Percentiles rank a stretch among this genome's conserved stretches.
Conservation (phyloP, 2,329 filamentous ascomycete genomes). For the Venturia nashicola region DNA sequence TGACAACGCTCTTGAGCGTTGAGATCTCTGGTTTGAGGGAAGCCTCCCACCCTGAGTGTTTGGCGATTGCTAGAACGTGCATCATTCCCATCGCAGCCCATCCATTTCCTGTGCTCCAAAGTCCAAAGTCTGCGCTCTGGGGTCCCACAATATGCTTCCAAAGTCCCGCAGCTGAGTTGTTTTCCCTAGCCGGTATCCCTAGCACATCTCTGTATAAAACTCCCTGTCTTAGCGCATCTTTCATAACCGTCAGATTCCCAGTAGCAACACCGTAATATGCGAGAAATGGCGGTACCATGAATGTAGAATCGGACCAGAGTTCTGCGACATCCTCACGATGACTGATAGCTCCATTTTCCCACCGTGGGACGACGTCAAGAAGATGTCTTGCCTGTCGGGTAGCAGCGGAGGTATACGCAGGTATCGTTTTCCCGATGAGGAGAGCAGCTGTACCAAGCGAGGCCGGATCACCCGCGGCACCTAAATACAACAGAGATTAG, state of each 20-base stretch:
- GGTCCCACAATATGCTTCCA: conserved; percentile 36
- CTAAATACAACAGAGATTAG: conserved; percentile 6
- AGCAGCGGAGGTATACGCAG: conserved; percentile 25
- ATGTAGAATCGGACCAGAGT: conserved; percentile 36
- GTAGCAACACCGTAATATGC: conserved; percentile 33
- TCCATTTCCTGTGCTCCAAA: conserved; percentile 38
- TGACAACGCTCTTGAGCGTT: conserved; percentile 19
- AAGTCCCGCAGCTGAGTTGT: conserved; percentile 10
- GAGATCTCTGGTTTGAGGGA: conserved; percentile 11
- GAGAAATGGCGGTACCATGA: conserved; percentile 38
- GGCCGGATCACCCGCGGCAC: conserved; percentile 32
- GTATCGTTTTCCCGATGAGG: conserved; percentile 27
- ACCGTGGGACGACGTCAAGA: conserved; percentile 27
- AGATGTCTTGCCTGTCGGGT: conserved; percentile 29
- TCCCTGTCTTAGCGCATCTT: conserved; percentile 29
- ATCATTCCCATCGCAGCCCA: conserved; percentile 37
- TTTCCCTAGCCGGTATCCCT: neutral
- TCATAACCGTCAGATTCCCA: conserved; percentile 22
- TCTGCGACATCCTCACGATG: conserved; percentile 32
- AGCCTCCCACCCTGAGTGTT: conserved; percentile 12
- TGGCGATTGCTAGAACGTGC: conserved; percentile 32
- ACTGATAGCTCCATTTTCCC: conserved; percentile 35
- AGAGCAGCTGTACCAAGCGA: conserved; percentile 33
- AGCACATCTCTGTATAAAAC: conserved; percentile 30
- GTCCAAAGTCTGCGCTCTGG: conserved; percentile 23